Base-by-base conservation (phyloP, 78 protist species). In the Dictyostelium purpureum region DNA sequence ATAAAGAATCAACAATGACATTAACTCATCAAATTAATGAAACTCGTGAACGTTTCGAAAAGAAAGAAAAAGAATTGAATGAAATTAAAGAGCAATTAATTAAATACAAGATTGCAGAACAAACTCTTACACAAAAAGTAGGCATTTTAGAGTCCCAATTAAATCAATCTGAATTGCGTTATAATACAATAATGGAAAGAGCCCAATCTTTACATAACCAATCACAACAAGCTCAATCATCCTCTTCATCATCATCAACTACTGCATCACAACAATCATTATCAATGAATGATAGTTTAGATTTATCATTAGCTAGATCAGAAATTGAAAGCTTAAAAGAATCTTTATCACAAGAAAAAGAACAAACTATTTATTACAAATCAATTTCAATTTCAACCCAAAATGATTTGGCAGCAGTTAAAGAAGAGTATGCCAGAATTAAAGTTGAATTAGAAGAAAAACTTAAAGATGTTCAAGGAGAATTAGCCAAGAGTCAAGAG, bases 251-350 rank as follows among this genome's bases (percentile, higher is more conserved):
- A 52, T n/a, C 5, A 45, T 9, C 19, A 31, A 5, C 49, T 37
- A 10, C 11, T 42, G 40, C 43, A 40, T 33, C 28, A 28, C 74
- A 47, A 52, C 31, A 35, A 10, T 51, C 19, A 52, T n/a, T 6
- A 45, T 9, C 19, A 31, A 5, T 28, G n/a, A 10, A 24, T 42
- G 40, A 57, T 77, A 73, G 63, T 61, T 77, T 85, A 21, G 92
- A 73, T 73, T 42, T 85, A 31, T 59, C 92, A 47, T 51, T 85
- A 59, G 92, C 92, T 6, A 70, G 31, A 54, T 85, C 92, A 6
- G 92, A 85, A 74, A 85, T 85, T 73, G 92, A 85, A 61, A 59
- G 77, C 45, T 66, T 85, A 21, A 85, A 85, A 28, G 92, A 85
- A 28, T 73, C 71, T 35, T 33, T 85, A 7, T 18, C 71, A 14